Evolutionary conservation across 768 basidiomycete genomes (phyloP).

Genomic region (Macrolepiota fuliginosa): DNA sequence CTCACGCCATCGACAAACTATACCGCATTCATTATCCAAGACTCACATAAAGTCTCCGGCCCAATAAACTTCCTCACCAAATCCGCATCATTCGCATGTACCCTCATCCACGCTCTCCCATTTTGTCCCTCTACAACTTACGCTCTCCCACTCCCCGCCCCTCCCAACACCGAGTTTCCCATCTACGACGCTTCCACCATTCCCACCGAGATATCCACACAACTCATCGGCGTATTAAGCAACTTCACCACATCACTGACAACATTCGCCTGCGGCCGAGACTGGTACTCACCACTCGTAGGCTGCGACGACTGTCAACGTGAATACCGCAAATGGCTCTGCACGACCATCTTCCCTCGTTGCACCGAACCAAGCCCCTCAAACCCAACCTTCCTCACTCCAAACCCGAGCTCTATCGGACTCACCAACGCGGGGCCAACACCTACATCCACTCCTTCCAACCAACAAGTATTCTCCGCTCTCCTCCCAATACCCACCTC

Average conservation of each 20-base stretch:
- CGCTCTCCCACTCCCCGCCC: constrained; percentile 61
- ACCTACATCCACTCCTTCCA: constrained; percentile 27
- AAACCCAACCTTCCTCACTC: constrained; percentile 31
- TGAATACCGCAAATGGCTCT: constrained; percentile 72
- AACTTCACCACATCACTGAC: constrained; percentile 76
- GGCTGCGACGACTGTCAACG: constrained; percentile 73
- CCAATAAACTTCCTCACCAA: constrained; percentile 78
- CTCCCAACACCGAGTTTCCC: constrained; percentile 26
- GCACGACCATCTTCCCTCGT: constrained; percentile 73
- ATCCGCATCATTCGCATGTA: constrained; percentile 69
- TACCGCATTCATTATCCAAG: constrained; percentile 65
- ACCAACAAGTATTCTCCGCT: constrained; percentile 43
- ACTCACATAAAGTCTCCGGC: constrained; percentile 54
- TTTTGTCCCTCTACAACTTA: constrained; percentile 75
- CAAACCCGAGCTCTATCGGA: constrained; percentile 29
- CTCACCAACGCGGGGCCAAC: constrained; percentile 31
- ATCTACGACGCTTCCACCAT: too few species aligned
- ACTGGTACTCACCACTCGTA: constrained; percentile 75
- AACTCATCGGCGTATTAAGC: constrained; percentile 52
- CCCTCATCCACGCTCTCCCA: constrained; percentile 65
- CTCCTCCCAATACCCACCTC: constrained; percentile 36
- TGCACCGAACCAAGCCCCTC: constrained; percentile 56
- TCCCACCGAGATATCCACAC: constrained; percentile 29
- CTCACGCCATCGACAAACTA: constrained; percentile 72
- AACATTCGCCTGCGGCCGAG: constrained; percentile 77